These are phyloP conservation scores for Scytalidium sp. DNA, from an alignment of 2,329 filamentous ascomycete genomes.

Conservation along the genomic window DNA sequence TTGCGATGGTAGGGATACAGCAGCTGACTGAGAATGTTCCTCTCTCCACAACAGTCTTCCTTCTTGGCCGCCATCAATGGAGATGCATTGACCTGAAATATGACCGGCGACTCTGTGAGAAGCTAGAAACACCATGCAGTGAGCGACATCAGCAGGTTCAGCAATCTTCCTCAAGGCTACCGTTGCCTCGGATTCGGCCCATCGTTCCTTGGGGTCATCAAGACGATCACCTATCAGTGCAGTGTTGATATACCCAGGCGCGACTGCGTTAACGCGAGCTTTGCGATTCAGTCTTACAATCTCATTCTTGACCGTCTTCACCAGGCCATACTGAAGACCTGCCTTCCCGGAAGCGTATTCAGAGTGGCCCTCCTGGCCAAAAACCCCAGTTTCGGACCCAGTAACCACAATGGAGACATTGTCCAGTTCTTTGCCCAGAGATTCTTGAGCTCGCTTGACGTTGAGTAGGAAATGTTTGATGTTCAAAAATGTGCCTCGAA, in stretches of 20 bases:
- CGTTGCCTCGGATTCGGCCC: slow-evolving; percentile 43
- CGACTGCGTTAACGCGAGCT: slow-evolving; percentile 70
- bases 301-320: slow-evolving; percentile 49
- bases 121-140: slow-evolving; percentile 71
- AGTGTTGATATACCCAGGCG: slow-evolving; percentile 77
- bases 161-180: slow-evolving; percentile 65
- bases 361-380: slow-evolving; percentile 15
- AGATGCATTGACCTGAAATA: slow-evolving; percentile 48
- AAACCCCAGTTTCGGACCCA: slow-evolving; percentile 41
- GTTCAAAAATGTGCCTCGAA: slow-evolving; percentile 48
- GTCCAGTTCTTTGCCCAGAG: slow-evolving; percentile 32
- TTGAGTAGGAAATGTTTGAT: slow-evolving; percentile 50
- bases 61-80: slow-evolving; percentile 47
- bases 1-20: no score
- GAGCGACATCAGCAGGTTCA: slow-evolving; percentile 65
- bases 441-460: slow-evolving; percentile 35
- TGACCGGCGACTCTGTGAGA: slow-evolving; percentile 58
- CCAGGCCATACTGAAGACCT: slow-evolving; percentile 47
- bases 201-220: slow-evolving; percentile 44
- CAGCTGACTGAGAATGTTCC: no score
- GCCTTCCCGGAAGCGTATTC: slow-evolving; percentile 48
- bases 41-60: slow-evolving; percentile 39
- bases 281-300: slow-evolving; percentile 44
- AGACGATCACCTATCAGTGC: slow-evolving; percentile 46
- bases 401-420: slow-evolving; percentile 50